Evolutionary conservation across 108 stramenopile genomes (phyloP), one percentile per base, ranked within the genome.

Genomic region (Pseudonitzschia delicatissima): DNA sequence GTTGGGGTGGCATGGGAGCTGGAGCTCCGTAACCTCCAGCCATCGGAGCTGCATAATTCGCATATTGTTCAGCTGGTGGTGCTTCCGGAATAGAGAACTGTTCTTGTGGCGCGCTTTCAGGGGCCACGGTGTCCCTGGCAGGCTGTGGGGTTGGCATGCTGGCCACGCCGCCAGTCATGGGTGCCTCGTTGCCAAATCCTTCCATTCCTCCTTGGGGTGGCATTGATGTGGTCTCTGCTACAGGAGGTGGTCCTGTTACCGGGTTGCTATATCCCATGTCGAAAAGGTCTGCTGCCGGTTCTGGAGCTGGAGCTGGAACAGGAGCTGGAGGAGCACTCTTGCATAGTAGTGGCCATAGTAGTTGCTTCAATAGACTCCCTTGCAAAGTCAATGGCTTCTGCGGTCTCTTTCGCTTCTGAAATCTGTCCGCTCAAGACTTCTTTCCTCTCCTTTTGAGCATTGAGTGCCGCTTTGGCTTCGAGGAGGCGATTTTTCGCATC

Each of bases 381-480:
- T 25, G 77, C 84, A 36, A 52, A 53, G 8, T 85, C 78, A 69
- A 82, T 71, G 21, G 77, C 80, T 6, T 57, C 76, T 69, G 73
- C 79, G 28, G 80, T 79, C 39, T 77, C 76, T 23, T 76, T 73
- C 20, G 87, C 84, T 68, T 92, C 91, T 2, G 51, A 27, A 44
- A 92, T 85, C 69, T 82, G 67, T 44, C 84, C 91, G 12, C 61
- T 82, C 62, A 88, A 45, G 15, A 75, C 73, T 23, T 68, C 77
- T 64, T 84, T 87, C 65, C 82, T 81, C 29, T 86, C 92, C 71
- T 82, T 74, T 37, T 82, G 79, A 8, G 85, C 77, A 58, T 88
- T 89, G 45, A 94, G 75, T 45, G 78, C 79, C 13, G 77, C 84
- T n/a, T 83, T 77, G 21, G 87, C 77, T 47, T 91, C 92, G 3